Base-by-base conservation (phyloP, 352 stramenopile genomes). In the Blastocystis sp. region DNA sequence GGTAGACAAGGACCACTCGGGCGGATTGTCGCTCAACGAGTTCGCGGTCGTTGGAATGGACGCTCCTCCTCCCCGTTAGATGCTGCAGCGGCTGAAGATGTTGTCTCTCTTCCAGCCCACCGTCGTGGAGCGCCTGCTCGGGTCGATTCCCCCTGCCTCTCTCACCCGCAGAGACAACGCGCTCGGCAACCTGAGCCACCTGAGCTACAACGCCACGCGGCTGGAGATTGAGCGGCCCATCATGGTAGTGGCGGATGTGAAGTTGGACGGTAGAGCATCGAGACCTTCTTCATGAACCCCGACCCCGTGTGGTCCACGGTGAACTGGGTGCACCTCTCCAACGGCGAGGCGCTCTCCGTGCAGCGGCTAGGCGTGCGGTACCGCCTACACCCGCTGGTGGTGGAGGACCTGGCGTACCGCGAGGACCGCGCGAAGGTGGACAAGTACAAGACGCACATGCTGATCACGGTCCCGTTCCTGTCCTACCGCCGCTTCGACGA, bases 241-340 rank as follows among this genome's bases (percentile, higher is more conserved):
- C 2, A 11, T 84, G 19, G 74, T 84, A 69, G n/a, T 9, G 34
- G 2, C 2, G 9, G 34, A 45, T 56, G 2, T 34, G 1, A 9
- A 19, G n/a, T 10, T 67, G 23, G 17, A 66, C 21, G 23, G n/a
- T 28, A 84, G 74, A 59, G 74, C 21, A 84, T 84, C 53, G 74
- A 84, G 52, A 84, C 74, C 23, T 84, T 84, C 34, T 84, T 84
- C 53, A 84, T 84, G 74, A 84, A 84, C 48, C 74, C 74, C 1
- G 74, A 84, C 43, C 74, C 74, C 14, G 34, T 84, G 3, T 84
- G 74, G 74, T 84, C 74, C 2, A 59, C 61, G 14, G 74, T 84
- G 74, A 84, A 84, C 28, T 84, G 74, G 74, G 48, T 67, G 4
- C 74, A 84, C 60, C 74, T 84, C 1, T 69, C 74, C 2, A 41